Percentiles rank a stretch among this genome's conserved stretches.
phyloP scores from a whole-genome alignment of 2,329 filamentous ascomycete genomes.

The Botrytis medusae region DNA sequence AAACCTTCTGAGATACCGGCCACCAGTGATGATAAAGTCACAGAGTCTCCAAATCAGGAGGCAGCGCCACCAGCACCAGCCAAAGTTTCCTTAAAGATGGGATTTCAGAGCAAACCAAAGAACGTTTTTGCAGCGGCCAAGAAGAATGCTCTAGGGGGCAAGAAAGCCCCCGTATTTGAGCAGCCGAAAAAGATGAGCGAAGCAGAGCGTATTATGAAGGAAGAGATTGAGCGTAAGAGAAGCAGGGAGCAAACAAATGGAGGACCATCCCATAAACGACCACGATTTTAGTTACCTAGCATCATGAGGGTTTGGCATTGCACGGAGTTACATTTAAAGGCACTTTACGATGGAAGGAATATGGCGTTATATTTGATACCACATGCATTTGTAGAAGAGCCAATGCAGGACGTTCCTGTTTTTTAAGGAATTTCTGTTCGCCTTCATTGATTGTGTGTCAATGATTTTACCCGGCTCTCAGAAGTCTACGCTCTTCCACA shows the following conservation, averaged over 20 bases:
- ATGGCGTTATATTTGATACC: conserved; percentile 34
- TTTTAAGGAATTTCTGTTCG: not conserved
- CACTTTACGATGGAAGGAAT: conserved; percentile 18
- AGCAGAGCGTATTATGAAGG: conserved; percentile 84
- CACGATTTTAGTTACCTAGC: conserved; percentile 14
- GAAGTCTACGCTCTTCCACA: not conserved
- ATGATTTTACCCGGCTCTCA: not conserved
- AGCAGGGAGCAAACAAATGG: conserved; percentile 44
- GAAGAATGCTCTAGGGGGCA: conserved; percentile 70
- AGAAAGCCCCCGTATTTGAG: conserved; percentile 59
- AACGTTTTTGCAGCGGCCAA: conserved; percentile 70
- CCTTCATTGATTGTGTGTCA: not conserved
- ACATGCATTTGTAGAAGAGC: conserved; percentile 30
- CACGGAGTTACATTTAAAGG: conserved; percentile 26
- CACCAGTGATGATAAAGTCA: not conserved
- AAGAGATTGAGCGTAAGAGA: conserved; percentile 72
- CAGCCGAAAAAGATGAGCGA: conserved; percentile 83
- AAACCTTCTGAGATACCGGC: not conserved
- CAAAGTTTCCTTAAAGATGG: conserved; percentile 65
- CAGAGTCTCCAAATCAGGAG: not conserved
- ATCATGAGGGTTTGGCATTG: conserved; percentile 15
- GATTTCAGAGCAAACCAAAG: conserved; percentile 65
- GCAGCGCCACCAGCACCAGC: conserved; percentile 24
- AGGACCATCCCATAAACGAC: conserved; percentile 19
- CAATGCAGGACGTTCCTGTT: not conserved